Evolutionary conservation across 2,329 filamentous ascomycete genomes (phyloP), one percentile per base, ranked within the genome.

Genomic region (Fusarium musae): DNA sequence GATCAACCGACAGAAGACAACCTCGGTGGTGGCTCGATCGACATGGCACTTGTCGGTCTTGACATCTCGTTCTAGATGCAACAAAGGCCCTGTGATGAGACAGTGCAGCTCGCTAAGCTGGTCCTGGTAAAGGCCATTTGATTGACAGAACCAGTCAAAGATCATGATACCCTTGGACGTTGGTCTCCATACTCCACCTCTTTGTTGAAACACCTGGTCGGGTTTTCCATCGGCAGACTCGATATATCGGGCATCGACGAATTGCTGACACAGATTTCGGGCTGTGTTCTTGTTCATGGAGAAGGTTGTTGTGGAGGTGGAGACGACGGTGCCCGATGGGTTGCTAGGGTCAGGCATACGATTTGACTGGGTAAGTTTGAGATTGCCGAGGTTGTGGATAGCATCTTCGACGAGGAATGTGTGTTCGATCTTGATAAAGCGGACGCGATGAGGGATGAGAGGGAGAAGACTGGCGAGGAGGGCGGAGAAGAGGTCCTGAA

Each of bases 201-300:
- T 97, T 86, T 96, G 92, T n/a, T 90, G 92, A 83, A 98, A 99
- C 37, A 93, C 85, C 69, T 90, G 87, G 75, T 92, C 91, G 52
- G 92, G 88, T 83, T 96, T 97, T 74, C 94, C 94, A 81, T 98
- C 96, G 16, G 94, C 93, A 6, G 95, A 93, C 83, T 98, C 96
- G 63, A 98, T 95, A 82, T 98, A 97, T 64, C 96, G 90, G 60
- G 96, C 96, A 78, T 98, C 96, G 69, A 98, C 88, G 78, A 98
- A 98, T 46, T 95, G 91, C 80, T 97, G 94, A 82, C 96, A 98
- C 64, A 98, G 95, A 6, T 94, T 96, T 63, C 95, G 90, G 37
- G 96, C 96, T 95, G 98, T 98, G 80, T 98, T 96, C 83, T 95
- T 96, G 58, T 96, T 96, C 96, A 99, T 99, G 69, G 96, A 98